A percentile compares a stretch with the other conserved stretches of the same genome.
These are phyloP conservation scores for Pseudogymnoascus pannorum DNA, from an alignment of 2,329 filamentous ascomycete species.

Conservation along the genomic window DNA sequence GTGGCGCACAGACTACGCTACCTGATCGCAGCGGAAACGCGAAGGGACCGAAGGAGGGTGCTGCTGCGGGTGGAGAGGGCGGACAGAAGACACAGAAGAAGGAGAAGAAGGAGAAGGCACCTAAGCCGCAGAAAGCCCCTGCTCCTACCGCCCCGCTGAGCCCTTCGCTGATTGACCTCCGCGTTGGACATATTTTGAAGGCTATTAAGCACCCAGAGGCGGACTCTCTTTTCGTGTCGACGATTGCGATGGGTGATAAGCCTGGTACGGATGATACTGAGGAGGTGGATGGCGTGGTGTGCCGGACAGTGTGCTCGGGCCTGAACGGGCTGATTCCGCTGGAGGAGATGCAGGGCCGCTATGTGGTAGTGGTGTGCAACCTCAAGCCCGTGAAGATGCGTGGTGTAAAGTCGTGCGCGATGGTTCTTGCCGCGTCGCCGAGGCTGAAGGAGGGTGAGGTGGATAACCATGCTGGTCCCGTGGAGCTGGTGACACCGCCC, in stretches of 20 bases:
- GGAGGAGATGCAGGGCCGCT: constrained; percentile 93
- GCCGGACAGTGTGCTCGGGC: constrained; percentile 93
- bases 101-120: constrained; percentile 85
- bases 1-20: constrained; percentile 41
- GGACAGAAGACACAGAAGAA: constrained; percentile 58
- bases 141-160: constrained; percentile 69
- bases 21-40: constrained; percentile 53
- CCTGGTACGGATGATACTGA: constrained; percentile 80
- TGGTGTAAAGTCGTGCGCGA: constrained; percentile 71
- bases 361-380: constrained; percentile 93
- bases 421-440: constrained; percentile 96
- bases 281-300: constrained; percentile 84
- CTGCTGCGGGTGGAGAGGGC: constrained; percentile 30
- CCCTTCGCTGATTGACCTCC: constrained; percentile 83
- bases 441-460: constrained; percentile 71
- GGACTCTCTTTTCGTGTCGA: constrained; percentile 91
- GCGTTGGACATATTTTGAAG: constrained; percentile 95
- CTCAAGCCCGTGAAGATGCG: constrained; percentile 99
- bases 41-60: constrained; percentile 33
- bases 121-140: constrained; percentile 63
- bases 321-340: constrained; percentile 88
- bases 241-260: constrained; percentile 87
- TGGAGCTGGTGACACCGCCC: constrained; percentile 86
- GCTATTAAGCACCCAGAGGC: constrained; percentile 93
- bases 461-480: constrained; percentile 78